Evolutionary conservation across 306 rosid genomes (phyloP), one percentile per base, ranked within the genome.

Genomic region (Hylodesmum podocarpum): DNA sequence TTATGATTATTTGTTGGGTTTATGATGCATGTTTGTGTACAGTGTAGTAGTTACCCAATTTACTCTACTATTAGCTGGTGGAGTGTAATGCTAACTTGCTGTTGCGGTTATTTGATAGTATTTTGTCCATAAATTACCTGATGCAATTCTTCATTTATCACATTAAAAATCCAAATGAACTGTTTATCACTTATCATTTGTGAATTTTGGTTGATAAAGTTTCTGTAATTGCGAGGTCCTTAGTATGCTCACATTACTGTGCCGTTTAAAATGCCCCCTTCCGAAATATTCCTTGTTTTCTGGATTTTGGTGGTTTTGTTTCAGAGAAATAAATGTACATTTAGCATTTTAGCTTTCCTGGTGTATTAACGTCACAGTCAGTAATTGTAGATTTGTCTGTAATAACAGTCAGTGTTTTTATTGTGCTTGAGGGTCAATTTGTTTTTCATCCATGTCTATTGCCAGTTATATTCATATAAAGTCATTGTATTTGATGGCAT

Each of bases 401-500:
- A 78, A 3, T 77, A 33, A 22, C 36, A 36, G 15, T 16, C 65
- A 19, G 51, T 28, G 8, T 21, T 28, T 8, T 13, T 28, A 18
- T 22, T 24, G 10, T 66, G 39, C 49, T 59, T 68, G 66, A 10
- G 39, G 49, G 13, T 75, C 51, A 36, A 54, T 64, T 70, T 72
- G 36, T 65, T 47, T 65, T 51, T 69, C 41, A 19, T 64, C 13
- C 69, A 19, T 59, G 67, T 50, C n/a, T 76, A 50, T 34, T 43
- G 16, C 21, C 44, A 51, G 11, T 70, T 37, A 28, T 69, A 34
- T 53, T 63, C 22, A 9, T 68, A 22, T 44, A 54, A 54, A 24
- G 54, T 66, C 22, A 19, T 36, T 14, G 53, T 44, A 53, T 72
- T 57, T 80, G 29, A 46, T 71, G 73, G 31, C 61, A 36, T 62